Evolutionary conservation across 331 rosid genomes (phyloP), one percentile per base, ranked within the genome.

Genomic region (Phaseolus coccineus): DNA sequence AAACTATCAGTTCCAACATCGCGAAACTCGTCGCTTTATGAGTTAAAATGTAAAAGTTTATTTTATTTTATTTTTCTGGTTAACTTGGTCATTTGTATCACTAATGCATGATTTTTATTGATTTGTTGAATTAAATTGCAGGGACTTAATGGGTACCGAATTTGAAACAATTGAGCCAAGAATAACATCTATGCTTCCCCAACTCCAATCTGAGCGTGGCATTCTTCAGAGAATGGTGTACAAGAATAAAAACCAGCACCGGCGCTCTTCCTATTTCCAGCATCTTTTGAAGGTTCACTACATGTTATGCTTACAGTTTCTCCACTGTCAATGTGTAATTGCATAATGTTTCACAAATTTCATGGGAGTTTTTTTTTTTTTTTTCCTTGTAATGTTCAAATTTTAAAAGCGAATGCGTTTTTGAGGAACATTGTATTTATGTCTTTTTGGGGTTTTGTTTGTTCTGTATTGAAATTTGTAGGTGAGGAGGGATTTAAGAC

Each of bases 161-260:
- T 77, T 79, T 9, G 92, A 87, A 62, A 73, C 71, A 74, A 80
- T 88, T 12, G 93, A 90, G 88, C 84, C 75, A 74, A 91, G 92
- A 83, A 51, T 87, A 77, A 86, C 52, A n/a, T 80, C 90, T 52
- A 73, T 91, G 88, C 86, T 87, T 48, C 76, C 82, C 37, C 97
- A 87, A 71, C 96, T 95, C 30, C 92, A 84, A 83, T 72, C 80
- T 19, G 98, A 91, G 81, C 15, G 70, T 63, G 92, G 84, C 33
- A 83, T 95, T 72, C 84, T 93, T 35, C 87, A 91, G 37, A 85
- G 96, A 82, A 75, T 95, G 87, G 89, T 85, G 0, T 83, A 95
- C 85, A 93, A 93, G 84, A 93, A 89, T 83, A 95, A 91, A 91
- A 93, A 95, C 69, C 98, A 95, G 93, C 99, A 93, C 73, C 84